phyloP scores from a whole-genome alignment of 495 filamentous ascomycete species.

The Penicillium roqueforti region DNA sequence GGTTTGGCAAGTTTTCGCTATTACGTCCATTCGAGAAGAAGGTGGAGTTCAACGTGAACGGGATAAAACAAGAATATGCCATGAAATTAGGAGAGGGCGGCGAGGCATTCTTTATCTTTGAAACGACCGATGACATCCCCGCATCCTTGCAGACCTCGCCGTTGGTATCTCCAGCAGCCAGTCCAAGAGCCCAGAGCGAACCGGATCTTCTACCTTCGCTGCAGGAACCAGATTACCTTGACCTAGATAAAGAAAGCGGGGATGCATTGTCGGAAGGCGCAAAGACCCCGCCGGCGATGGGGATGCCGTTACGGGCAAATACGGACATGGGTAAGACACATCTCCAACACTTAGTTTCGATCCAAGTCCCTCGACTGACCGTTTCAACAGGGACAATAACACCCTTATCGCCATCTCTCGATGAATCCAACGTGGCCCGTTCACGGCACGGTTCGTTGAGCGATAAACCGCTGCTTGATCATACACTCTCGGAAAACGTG shows the following conservation, averaged over 20 bases:
- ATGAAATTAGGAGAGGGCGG: slow-evolving; percentile 99
- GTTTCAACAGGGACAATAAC: slow-evolving; percentile 50
- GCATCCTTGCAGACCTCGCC: slow-evolving; percentile 90
- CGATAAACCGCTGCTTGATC: slow-evolving; percentile 42
- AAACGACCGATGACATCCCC: slow-evolving; percentile 84
- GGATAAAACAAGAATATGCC: slow-evolving; percentile 81
- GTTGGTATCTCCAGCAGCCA: slow-evolving; percentile 78
- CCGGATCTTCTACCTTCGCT: slow-evolving; percentile 51
- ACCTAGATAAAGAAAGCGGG: slow-evolving; percentile 49
- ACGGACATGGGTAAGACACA: slow-evolving; percentile 46
- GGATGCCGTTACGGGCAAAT: slow-evolving; percentile 38
- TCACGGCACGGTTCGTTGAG: slow-evolving; percentile 27
- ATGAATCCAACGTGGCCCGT: slow-evolving; percentile 41
- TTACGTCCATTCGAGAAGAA: slow-evolving; percentile 97
- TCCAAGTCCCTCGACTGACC: slow-evolving; percentile 1
- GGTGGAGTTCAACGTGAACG: slow-evolving; percentile 96
- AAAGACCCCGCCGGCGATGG: slow-evolving; percentile 20
- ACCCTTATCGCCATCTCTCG: slow-evolving; percentile 61
- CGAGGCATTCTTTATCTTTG: slow-evolving; percentile 98
- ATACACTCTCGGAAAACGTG: slow-evolving; percentile 48
- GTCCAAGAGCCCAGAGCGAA: slow-evolving; percentile 61
- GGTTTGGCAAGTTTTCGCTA: slow-evolving; percentile 97
- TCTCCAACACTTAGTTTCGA: background rate
- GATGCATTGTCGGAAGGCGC: slow-evolving; percentile 26
- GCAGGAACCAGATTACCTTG: slow-evolving; percentile 79